Evolutionary conservation across 192 early-diverging fungal species (phyloP), one percentile per base, ranked within the genome.

Genomic region (Jimgerdemannia lactiflua): DNA sequence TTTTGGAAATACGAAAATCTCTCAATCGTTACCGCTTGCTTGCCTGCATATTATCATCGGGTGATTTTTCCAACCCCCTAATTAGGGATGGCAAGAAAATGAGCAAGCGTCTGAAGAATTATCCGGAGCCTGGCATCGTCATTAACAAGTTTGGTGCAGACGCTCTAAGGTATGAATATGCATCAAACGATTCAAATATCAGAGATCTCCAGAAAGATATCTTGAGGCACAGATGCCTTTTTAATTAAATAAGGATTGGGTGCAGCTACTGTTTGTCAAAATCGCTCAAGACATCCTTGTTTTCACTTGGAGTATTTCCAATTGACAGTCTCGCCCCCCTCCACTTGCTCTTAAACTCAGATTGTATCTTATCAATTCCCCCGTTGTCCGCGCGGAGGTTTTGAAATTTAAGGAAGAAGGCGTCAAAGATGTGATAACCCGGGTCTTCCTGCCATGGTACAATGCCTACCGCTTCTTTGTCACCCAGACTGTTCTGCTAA

Each of bases 21-120:
- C 29, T 54, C 42, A 4, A 79, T 39, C n/a, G 14, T 66, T 76
- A 75, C 29, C 29, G 29, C 29, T 29, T 29, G 29, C 29, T 29
- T 29, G 29, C 29, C 29, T 29, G 29, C 29, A 29, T 29, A 29
- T 29, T 1, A 29, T 29, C 29, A 0, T 29, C 29, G 29, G 29
- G n/a, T 18, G 11, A n/a, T 66, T 49, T 79, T 42, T 29, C 10
- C 69, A 42, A 7, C 65, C 54, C 49, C 70, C 44, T 67, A 29
- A 29, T 29, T 29, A 89, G 87, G n/a, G 98, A 99, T 75, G 98
- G 98, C 78, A 98, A 98, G 85, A 99, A 99, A 87, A 99, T 99
- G 98, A 93, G 91, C 79, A 99, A 99, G 89, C 88, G 94, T 70
- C 87, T 97, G 64, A 96, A 99, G 91, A 99, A 99, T 89, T 99